phyloP scores from a whole-genome alignment of 805 yeast genomes.

The Nakazawaea molendinolei region DNA sequence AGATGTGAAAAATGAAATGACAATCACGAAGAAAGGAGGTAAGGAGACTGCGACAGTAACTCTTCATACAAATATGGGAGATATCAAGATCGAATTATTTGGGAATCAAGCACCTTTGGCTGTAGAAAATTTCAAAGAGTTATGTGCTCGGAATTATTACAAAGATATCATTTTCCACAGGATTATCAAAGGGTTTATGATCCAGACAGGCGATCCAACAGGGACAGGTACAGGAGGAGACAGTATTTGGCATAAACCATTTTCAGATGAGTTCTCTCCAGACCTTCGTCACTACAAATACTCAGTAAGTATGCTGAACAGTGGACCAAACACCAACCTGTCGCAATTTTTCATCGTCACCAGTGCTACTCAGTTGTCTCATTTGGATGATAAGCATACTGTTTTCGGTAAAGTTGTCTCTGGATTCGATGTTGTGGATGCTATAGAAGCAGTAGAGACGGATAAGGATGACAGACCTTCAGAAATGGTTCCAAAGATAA shows the following conservation, averaged over 20 bases:
- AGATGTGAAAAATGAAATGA: slow-evolving; percentile 12
- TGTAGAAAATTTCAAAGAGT: slow-evolving; percentile 32
- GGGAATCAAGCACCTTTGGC: slow-evolving; percentile 32
- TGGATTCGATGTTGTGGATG: slow-evolving; percentile 44
- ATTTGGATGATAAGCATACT: slow-evolving; percentile 53
- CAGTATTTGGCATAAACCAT: slow-evolving; percentile 26
- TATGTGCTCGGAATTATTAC: slow-evolving; percentile 31
- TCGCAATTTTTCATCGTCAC: slow-evolving; percentile 57
- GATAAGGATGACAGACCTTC: slow-evolving; percentile 42
- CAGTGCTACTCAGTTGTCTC: slow-evolving; percentile 27
- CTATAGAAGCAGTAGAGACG: slow-evolving; percentile 38
- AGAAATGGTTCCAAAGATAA: slow-evolving; percentile 3
- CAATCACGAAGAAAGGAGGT: slow-evolving; percentile 1
- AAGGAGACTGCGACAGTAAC: slow-evolving; percentile 14
- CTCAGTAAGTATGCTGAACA: slow-evolving; percentile 55
- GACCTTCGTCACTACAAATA: slow-evolving; percentile 45
- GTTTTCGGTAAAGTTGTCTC: slow-evolving; percentile 46
- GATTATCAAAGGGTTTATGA: slow-evolving; percentile 50
- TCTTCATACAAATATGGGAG: slow-evolving; percentile 36
- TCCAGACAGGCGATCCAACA: slow-evolving; percentile 52
- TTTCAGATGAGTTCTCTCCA: slow-evolving; percentile 44
- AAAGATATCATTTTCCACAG: slow-evolving; percentile 36
- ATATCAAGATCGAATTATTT: slow-evolving; percentile 30
- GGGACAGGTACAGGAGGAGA: slow-evolving; percentile 36
- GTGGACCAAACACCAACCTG: slow-evolving; percentile 53